Base-by-base conservation (phyloP, 1,139 yeast genomes). In the Yamadazyma membranifaciens region DNA sequence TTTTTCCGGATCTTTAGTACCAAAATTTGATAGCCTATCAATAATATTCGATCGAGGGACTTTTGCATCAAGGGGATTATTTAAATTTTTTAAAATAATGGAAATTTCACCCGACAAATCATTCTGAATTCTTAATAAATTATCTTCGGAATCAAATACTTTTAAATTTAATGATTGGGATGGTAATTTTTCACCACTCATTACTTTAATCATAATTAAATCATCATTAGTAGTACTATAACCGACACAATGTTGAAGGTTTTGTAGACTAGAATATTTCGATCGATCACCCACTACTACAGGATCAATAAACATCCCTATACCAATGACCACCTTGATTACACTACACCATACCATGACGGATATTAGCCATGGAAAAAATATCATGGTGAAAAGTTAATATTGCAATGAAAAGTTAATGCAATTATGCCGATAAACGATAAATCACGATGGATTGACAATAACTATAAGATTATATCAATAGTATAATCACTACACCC, bases 181-280 rank as follows among this genome's bases (percentile, higher is more conserved):
- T 6, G 59, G 50, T 4, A 61, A 37, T 17, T 49, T 55, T 28
- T 60, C 65, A 22, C 73, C 74, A 35, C 60, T 45, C 13, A 57
- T 48, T 28, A 70, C 50, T 27, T 54, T 55, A 17, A 69, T 62
- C 57, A 68, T 54, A 22, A 71, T 50, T 20, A 69, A 58, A 41
- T 72, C 77, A 45, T 69, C 63, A 30, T 58, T 53, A 32, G 60
- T 58, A 6, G 73, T 66, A n/a, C 56, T 52, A 48, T 72, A 71
- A 33, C 65, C 59, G n/a, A 72, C 47, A 51, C 78, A 72, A 45
- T 67, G 61, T 34, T 51, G 44, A 33, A 69, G 54, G 47, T 67
- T 57, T 27, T 52, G 39, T 16, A 55, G 41, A 24, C 67, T 55
- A 14, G 71, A 60, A 40, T 57, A 57, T 34, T 56, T 55, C 26